Conservation (phyloP, 108 stramenopile species). For the Pseudonitzschia delicatissima region DNA sequence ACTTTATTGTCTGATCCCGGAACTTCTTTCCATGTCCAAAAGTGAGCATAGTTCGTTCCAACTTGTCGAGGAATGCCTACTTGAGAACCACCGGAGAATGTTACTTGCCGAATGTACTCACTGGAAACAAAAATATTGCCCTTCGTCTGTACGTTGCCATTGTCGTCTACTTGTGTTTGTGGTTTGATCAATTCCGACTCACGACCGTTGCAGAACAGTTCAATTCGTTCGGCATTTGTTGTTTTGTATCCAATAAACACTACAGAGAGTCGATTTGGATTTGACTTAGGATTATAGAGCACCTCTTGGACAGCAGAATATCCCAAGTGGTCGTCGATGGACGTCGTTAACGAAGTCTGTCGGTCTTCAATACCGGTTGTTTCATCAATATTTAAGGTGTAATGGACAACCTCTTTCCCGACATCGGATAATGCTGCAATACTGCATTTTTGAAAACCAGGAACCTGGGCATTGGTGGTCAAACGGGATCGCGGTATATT, state of each 20-base stretch:
- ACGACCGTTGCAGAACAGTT: slow-evolving; percentile 78
- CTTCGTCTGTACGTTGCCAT: neutral
- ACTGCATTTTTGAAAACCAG: slow-evolving; percentile 80
- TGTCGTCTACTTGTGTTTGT: neutral
- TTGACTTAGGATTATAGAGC: slow-evolving; percentile 53
- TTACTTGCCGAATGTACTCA: slow-evolving; percentile 81
- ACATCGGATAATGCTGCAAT: slow-evolving; percentile 68
- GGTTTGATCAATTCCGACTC: slow-evolving; percentile 50
- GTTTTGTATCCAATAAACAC: slow-evolving; percentile 75
- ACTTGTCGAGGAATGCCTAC: slow-evolving; percentile 81
- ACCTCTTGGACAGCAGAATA: slow-evolving; percentile 64
- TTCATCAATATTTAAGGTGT: slow-evolving; percentile 49
- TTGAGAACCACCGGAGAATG: slow-evolving; percentile 64
- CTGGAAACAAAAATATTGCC: slow-evolving; percentile 57
- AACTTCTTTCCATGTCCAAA: slow-evolving; percentile 65
- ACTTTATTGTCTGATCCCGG: neutral
- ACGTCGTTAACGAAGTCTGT: slow-evolving; percentile 26
- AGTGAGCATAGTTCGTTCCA: slow-evolving; percentile 69
- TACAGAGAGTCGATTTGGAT: slow-evolving; percentile 76
- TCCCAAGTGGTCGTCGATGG: slow-evolving; percentile 64
- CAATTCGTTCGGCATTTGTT: slow-evolving; percentile 81
- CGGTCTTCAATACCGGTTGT: slow-evolving; percentile 66
- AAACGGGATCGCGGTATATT: slow-evolving; percentile 53
- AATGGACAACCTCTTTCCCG: slow-evolving; percentile 43
- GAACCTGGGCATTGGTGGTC: slow-evolving; percentile 40